Base-by-base conservation (phyloP, 148 eudicot genomes). In the Camellia japonica region DNA sequence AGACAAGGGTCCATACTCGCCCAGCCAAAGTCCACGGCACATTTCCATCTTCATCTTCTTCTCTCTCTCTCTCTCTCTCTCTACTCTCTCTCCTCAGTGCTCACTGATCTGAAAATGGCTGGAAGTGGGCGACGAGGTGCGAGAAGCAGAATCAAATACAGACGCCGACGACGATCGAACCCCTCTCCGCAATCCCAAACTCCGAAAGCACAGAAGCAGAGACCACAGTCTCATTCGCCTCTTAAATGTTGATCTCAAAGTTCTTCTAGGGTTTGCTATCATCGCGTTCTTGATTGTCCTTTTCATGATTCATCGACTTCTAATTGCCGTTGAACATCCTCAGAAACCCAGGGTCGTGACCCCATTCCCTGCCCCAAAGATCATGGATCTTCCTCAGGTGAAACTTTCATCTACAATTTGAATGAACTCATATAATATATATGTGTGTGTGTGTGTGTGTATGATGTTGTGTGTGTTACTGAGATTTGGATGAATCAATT, bases 361-460 rank as follows among this genome's bases (percentile, higher is more conserved):
- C 18, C 99, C 99, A 1, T 94, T 93, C 84, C 97, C 99, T 44
- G 93, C 97, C 66, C 98, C 99, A 1, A 94, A 90, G 82, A 86
- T 96, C 78, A 91, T 87, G 89, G 97, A 92, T 90, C 97, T 94
- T 87, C 95, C 92, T 63, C 95, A 90, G 98, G 98, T 95, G 83
- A 79, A 16, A 44, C 20, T 38, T 6, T 1, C 1, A 30, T 79
- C 65, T 16, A 5, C 65, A 15, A 16, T 14, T 60, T 79, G 11
- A 30, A 30, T 30, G 1, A 12, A 15, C 13, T 59, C 72, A n/a
- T 20, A 66, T 13, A 18, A 30, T 30, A 30, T 30, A 30, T 30
- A 0, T 8, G 16, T 46, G 63, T n/a, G 30, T 72, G 11, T 14
- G 14, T 23, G 3, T 58, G 19, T 75, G 49, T 15, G 41, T 0